phyloP scores from a whole-genome alignment of 805 yeast genomes.

The Grigorovia humatica region DNA sequence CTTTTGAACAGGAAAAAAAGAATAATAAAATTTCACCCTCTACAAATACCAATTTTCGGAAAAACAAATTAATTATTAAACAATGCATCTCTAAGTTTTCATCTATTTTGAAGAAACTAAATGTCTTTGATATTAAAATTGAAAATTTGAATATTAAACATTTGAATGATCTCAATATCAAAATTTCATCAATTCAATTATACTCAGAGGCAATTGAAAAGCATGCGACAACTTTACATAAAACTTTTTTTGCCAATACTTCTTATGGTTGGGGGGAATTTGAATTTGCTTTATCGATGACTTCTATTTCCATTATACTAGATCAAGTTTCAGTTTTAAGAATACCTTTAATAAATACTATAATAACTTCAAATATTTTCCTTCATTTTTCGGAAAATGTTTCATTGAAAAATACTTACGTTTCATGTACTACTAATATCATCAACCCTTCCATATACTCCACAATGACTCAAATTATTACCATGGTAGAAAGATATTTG shows the following conservation, averaged over 20 bases:
- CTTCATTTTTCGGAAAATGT: slow-evolving; percentile 12
- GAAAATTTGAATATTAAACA: slow-evolving; percentile 20
- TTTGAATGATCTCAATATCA: slow-evolving; percentile 8
- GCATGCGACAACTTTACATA: slow-evolving; percentile 13
- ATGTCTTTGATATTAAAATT: slow-evolving; percentile 22
- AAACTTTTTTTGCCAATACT: slow-evolving; percentile 16
- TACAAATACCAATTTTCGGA: background rate
- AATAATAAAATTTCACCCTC: no score
- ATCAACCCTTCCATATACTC: slow-evolving; percentile 24
- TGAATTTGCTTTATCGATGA: slow-evolving; percentile 24
- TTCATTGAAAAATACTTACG: slow-evolving; percentile 11
- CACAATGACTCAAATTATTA: slow-evolving; percentile 13
- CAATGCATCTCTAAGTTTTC: background rate
- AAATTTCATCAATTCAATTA: slow-evolving; percentile 21
- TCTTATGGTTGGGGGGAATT: slow-evolving; percentile 12
- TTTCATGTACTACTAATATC: slow-evolving; percentile 18
- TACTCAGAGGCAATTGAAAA: slow-evolving; percentile 16
- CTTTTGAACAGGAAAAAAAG: background rate
- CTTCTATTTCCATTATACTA: slow-evolving; percentile 12
- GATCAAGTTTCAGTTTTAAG: slow-evolving; percentile 16
- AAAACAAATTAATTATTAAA: background rate
- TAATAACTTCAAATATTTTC: slow-evolving; percentile 20
- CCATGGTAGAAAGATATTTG: slow-evolving; percentile 3
- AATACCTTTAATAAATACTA: slow-evolving; percentile 23
- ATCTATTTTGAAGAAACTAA: slow-evolving; percentile 8